A percentile compares a stretch with the other conserved stretches of the same genome.
These are phyloP conservation scores for Candida sanyiensis DNA, from an alignment of 805 yeast genomes.

Conservation along the genomic window DNA sequence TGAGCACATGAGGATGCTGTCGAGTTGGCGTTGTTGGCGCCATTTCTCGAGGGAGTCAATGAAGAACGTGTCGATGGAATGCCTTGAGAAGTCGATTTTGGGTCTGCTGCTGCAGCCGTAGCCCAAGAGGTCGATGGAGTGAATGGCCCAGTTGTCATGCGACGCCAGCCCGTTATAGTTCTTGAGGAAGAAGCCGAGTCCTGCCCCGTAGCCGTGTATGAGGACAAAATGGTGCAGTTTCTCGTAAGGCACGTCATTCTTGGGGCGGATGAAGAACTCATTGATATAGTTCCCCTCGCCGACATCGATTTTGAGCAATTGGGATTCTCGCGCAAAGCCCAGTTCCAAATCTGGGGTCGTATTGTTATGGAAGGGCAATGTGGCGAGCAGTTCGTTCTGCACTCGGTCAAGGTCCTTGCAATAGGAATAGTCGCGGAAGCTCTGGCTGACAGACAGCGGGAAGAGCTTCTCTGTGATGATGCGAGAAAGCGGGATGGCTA, in stretches of 20 bases:
- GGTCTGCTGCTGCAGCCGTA: conserved; percentile 89
- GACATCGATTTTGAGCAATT: conserved; percentile 33
- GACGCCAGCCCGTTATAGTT: conserved; percentile 54
- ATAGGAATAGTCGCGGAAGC: conserved; percentile 44
- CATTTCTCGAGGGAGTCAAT: conserved; percentile 57
- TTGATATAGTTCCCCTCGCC: conserved; percentile 56
- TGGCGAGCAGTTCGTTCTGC: conserved; percentile 41
- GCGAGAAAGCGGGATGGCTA: conserved; percentile 56
- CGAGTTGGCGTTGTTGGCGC: conserved; percentile 45
- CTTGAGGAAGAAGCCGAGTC: conserved; percentile 75
- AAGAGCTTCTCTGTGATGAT: conserved; percentile 43
- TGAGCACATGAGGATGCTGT: conserved; percentile 57
- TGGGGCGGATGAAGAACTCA: conserved; percentile 63
- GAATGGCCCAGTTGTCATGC: conserved; percentile 57
- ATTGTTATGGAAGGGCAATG: conserved; percentile 42
- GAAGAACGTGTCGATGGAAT: conserved; percentile 34
- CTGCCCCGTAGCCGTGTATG: conserved; percentile 95
- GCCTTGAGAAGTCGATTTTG: conserved; percentile 36
- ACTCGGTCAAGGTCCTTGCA: conserved; percentile 35
- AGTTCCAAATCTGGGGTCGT: conserved; percentile 20
- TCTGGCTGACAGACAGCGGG: conserved; percentile 50
- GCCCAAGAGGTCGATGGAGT: conserved; percentile 84
- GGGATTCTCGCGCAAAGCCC: conserved; percentile 15
- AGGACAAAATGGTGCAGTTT: conserved; percentile 54
- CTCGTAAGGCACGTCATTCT: conserved; percentile 27